phyloP scores from a whole-genome alignment of 768 basidiomycete species.

The Boletus bicolor region DNA sequence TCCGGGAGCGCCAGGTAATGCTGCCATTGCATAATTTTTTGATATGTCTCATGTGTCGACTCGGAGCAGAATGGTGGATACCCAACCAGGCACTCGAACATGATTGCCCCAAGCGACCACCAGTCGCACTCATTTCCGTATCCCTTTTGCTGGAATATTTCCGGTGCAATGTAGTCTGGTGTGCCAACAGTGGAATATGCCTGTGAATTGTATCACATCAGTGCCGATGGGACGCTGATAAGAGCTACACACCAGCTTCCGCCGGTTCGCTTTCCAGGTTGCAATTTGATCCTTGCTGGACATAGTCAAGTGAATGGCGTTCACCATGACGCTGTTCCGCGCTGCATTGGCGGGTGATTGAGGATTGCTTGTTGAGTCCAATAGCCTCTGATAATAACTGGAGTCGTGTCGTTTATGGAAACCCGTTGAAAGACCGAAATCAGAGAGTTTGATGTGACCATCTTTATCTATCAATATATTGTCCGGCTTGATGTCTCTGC shows the following conservation, averaged over 20 bases:
- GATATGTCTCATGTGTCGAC: slow-evolving; percentile 95
- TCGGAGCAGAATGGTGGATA: slow-evolving; percentile 97
- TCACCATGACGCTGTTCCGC: slow-evolving; percentile 95
- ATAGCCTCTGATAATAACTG: slow-evolving; percentile 85
- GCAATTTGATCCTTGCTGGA: slow-evolving; percentile 90
- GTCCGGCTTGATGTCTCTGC: slow-evolving; percentile 97
- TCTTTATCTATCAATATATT: slow-evolving; percentile 90
- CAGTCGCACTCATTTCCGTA: slow-evolving; percentile 98
- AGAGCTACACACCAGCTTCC: slow-evolving; percentile 74
- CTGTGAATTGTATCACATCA: slow-evolving; percentile 35
- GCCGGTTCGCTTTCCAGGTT: slow-evolving; percentile 97
- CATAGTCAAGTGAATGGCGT: slow-evolving; percentile 96
- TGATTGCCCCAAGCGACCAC: slow-evolving; percentile 99
- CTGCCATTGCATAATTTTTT: slow-evolving; percentile 96
- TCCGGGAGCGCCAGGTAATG: slow-evolving; percentile 86
- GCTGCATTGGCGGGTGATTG: slow-evolving; percentile 45
- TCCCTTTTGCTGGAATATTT: slow-evolving; percentile 95
- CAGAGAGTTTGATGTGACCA: slow-evolving; percentile 96
- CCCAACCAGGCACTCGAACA: slow-evolving; percentile 97
- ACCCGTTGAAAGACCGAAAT: slow-evolving; percentile 98
- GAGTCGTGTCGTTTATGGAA: slow-evolving; percentile 99
- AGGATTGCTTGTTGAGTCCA: slow-evolving; percentile 59
- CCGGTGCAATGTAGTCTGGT: slow-evolving; percentile 95
- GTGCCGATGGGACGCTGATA: neutral
- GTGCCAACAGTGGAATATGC: slow-evolving; percentile 98